Evolutionary conservation across 176 grass and related monocot genomes (phyloP), one percentile per base, ranked within the genome.

Genomic region (Coix lacrymajobi): DNA sequence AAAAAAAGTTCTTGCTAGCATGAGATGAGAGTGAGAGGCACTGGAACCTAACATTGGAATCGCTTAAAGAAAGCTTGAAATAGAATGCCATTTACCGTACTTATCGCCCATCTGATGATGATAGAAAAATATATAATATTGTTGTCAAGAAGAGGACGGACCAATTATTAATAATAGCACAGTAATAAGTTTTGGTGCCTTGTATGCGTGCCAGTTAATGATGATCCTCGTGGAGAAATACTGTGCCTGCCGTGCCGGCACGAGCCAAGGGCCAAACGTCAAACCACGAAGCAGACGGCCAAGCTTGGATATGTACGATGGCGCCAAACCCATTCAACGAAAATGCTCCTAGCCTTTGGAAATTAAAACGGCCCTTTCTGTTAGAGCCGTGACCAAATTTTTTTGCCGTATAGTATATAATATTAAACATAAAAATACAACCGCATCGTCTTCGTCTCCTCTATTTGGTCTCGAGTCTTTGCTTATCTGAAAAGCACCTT

Each of bases 31-130:
- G n/a, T n/a, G n/a, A n/a, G 8, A 80, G 77, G 77, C 58, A 86
- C 84, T 66, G 22, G 19, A 56, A 86, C 58, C 77, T 66, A 80
- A 86, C 69, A 56, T 8, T 66, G 77, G 45, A 86, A 80, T 86
- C 54, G 2, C 17, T 51, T 16, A 0, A 33, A 64, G 3, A 20
- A 38, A n/a, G 31, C 32, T 15, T 34, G 22, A 61, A 83, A 83
- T 51, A 66, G 13, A 10, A 22, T 26, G 66, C 36, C 82, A 25
- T 62, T 68, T 19, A 49, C 61, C 25, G 41, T 48, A 7, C 29
- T 66, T 69, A 68, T 37, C 61, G 31, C 31, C 64, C 8, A 12
- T 41, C 79, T 6, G 25, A 16, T 24, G 3, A 7, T 0, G 11
- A 0, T 13, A 74, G 48, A 31, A 28, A 17, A 30, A 25, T n/a